Conservation (phyloP, 2,329 filamentous ascomycete genomes). For the Tolypocladium nubicola region DNA sequence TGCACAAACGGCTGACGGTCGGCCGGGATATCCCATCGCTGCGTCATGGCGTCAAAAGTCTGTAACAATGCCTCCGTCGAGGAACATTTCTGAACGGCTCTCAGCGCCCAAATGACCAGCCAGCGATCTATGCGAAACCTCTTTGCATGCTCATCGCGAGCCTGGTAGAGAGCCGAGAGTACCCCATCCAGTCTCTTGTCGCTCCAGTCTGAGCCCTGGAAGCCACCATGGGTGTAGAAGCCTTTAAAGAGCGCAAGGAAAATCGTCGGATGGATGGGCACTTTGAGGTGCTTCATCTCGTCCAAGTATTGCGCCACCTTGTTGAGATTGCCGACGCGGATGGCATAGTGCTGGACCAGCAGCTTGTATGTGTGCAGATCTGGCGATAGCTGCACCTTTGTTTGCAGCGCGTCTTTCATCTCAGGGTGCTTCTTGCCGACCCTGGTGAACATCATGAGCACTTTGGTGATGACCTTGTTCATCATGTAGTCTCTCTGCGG, state of each 20-base stretch:
- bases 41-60: constrained; percentile 40
- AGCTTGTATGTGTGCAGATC: constrained; percentile 72
- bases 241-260: constrained; percentile 77
- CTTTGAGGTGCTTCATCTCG: constrained; percentile 64
- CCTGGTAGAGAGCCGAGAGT: constrained; percentile 52
- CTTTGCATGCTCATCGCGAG: constrained; percentile 34
- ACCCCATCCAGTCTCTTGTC: constrained; percentile 55
- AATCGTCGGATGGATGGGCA: constrained; percentile 64
- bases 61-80: constrained; percentile 38
- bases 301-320: constrained; percentile 61
- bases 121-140: constrained; percentile 45
- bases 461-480: constrained; percentile 39
- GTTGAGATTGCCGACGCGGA: constrained; percentile 57
- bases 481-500: constrained; percentile 35
- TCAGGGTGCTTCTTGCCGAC: constrained; percentile 44
- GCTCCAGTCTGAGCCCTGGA: constrained; percentile 59
- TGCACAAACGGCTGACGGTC: constrained; percentile 35
- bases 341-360: constrained; percentile 64
- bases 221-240: constrained; percentile 63
- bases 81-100: constrained; percentile 54
- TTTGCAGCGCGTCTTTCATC: constrained; percentile 45
- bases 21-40: constrained; percentile 33
- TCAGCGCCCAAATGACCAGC: constrained; percentile 50
- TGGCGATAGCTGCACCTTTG: constrained; percentile 55
- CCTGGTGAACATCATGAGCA: constrained; percentile 46